phyloP scores from a whole-genome alignment of 345 rosid species.

The Erucastrum elatum region DNA sequence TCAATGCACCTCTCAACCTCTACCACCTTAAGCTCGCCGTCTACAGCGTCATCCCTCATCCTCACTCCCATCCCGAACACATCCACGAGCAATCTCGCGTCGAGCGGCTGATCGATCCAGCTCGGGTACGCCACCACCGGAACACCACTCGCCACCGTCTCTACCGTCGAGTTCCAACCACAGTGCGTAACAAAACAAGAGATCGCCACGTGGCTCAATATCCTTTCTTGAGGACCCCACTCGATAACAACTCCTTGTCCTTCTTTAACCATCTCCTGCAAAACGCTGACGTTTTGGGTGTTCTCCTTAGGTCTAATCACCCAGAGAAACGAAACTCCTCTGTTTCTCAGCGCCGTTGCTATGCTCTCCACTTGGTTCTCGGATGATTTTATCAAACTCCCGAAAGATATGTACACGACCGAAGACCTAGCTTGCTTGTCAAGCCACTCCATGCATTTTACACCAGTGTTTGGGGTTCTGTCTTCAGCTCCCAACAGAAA shows the following conservation, averaged over 20 bases:
- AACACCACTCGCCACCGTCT: conserved; percentile 49
- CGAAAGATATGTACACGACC: conserved; percentile 67
- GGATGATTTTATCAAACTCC: conserved; percentile 42
- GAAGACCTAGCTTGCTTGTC: conserved; percentile 49
- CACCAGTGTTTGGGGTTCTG: neutral
- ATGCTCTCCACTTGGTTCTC: conserved; percentile 44
- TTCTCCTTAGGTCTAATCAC: conserved; percentile 46
- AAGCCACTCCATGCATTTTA: conserved; percentile 57
- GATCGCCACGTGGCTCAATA: conserved; percentile 43
- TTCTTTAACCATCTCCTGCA: conserved; percentile 38
- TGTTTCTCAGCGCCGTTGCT: conserved; percentile 44
- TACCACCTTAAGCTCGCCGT: conserved; percentile 29
- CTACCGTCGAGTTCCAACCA: conserved; percentile 63
- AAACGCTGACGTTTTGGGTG: neutral
- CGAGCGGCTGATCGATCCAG: conserved; percentile 51
- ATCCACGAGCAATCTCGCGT: conserved; percentile 49
- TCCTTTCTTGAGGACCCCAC: conserved; percentile 58
- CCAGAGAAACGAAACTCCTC: conserved; percentile 53
- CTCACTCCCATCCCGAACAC: conserved; percentile 49
- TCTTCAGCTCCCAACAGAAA: conserved; percentile 37
- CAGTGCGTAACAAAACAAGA: conserved; percentile 60
- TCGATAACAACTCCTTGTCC: conserved; percentile 45
- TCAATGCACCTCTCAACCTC: conserved; percentile 52
- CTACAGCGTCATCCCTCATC: conserved; percentile 38
- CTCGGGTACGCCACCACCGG: conserved; percentile 54